Evolutionary conservation across 2,329 filamentous ascomycete genomes (phyloP), one percentile per base, ranked within the genome.

Genomic region (Fusarium xyrophilum): DNA sequence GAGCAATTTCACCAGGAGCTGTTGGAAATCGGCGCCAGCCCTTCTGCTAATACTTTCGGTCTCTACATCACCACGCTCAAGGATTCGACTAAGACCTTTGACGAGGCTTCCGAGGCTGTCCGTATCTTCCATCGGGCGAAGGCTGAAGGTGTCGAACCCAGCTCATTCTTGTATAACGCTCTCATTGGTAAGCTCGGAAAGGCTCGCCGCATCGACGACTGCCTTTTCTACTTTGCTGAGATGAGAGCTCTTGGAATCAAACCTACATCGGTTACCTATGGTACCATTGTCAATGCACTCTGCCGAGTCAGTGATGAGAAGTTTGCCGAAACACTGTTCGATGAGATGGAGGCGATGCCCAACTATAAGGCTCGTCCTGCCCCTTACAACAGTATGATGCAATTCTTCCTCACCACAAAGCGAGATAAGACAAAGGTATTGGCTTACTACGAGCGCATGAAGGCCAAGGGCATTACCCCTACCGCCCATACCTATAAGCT

Each of bases 11-110:
- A 98, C 77, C 91, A 96, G 79, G 93, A 99, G 78, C 85, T 99
- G 71, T 85, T 97, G 50, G 90, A 93, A 64, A 96, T 98, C 84
- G 95, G 95, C 48, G 89, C 92, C 63, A 91, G 94, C 13, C 96
- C 96, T 19, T 97, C 95, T 5, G 96, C 96, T 43, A 99, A 99
- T 83, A 99, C 96, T 1, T 99, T 96, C 73, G 96, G 96, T 63
- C 87, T 99, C 21, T 99, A 98, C 85, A 99, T 99, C 81, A 98
- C 96, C n/a, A 98, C 95, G 3, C 85, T 99, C 65, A 97, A 98
- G 83, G 95, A 97, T 76, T 97, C 93, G 2, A 93, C 93, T 70
- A 97, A 97, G 87, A 98, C 94, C 0, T 98, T 97, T 70, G 96
- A 99, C 75, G 96, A 99, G 79, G 96, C 96, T 14, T 93, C 93